Percentiles rank a stretch among this genome's conserved stretches.
Evolutionary conservation across 805 yeast genomes (phyloP).

Genomic region (Cyberlindnera maclurae): DNA sequence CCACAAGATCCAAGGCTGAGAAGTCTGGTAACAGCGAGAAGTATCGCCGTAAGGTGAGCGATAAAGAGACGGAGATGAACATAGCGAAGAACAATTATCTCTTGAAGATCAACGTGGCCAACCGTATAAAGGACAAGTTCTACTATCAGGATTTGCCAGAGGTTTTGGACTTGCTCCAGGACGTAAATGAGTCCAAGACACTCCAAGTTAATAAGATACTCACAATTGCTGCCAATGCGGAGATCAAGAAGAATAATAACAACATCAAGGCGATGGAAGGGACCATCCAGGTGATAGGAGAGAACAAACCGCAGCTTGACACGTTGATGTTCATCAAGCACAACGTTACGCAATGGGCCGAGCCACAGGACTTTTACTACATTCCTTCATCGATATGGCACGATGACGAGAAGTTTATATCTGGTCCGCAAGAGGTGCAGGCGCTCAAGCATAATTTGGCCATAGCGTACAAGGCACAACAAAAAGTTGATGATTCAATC

Average conservation of each 20-base stretch:
- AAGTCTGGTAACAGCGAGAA: conserved; percentile 47
- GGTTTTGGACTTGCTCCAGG: conserved; percentile 76
- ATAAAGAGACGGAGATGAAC: conserved; percentile 76
- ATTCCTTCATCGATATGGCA: conserved; percentile 95
- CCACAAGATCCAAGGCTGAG: conserved; percentile 66
- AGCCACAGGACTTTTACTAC: conserved; percentile 79
- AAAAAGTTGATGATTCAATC: conserved; percentile 24
- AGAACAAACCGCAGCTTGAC: conserved; percentile 69
- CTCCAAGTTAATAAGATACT: conserved; percentile 62
- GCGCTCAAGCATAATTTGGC: conserved; percentile 43
- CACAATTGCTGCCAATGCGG: conserved; percentile 52
- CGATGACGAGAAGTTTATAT: conserved; percentile 76
- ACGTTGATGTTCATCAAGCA: conserved; percentile 91
- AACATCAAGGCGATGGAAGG: conserved; percentile 37
- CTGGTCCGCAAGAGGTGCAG: conserved; percentile 42
- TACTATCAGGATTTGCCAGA: conserved; percentile 93
- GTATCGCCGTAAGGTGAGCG: conserved; percentile 41
- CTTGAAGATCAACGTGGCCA: conserved; percentile 74
- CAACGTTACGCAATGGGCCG: conserved; percentile 67
- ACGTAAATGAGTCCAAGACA: conserved; percentile 73
- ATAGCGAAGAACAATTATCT: conserved; percentile 78
- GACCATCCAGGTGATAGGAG: conserved; percentile 50
- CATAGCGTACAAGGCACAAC: conserved; percentile 27
- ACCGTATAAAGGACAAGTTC: conserved; percentile 87
- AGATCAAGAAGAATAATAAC: conserved; percentile 44